These are phyloP conservation scores for Rhynchosporium secalis DNA, from an alignment of 2,329 filamentous ascomycete species.

Conservation along the genomic window DNA sequence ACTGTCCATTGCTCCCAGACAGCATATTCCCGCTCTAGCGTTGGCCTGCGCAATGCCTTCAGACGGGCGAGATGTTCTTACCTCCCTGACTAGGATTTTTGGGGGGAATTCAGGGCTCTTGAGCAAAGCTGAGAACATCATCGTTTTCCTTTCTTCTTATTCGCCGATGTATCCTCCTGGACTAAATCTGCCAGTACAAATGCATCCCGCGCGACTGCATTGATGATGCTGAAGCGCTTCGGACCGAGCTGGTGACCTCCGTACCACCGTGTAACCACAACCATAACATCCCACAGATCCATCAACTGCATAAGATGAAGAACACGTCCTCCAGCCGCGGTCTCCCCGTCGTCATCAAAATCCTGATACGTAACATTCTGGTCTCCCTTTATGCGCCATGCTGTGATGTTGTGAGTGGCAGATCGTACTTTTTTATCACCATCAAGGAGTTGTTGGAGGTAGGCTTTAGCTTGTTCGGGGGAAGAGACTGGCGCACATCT, in stretches of 20 bases:
- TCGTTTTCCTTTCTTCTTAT: conserved; percentile 40
- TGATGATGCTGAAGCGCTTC: conserved; percentile 87
- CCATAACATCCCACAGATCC: conserved; percentile 89
- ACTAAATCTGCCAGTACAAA: conserved; percentile 75
- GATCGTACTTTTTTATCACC: conserved; percentile 82
- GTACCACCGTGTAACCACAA: conserved; percentile 94
- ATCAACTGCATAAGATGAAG: conserved; percentile 92
- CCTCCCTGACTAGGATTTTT: no score
- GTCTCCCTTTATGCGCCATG: conserved; percentile 75
- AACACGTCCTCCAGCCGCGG: conserved; percentile 81
- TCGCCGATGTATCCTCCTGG: conserved; percentile 51
- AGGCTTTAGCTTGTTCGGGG: conserved; percentile 68
- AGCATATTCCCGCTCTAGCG: no score
- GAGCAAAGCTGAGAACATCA: conserved; percentile 12
- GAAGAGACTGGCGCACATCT: conserved; percentile 70
- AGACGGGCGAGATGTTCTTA: no score
- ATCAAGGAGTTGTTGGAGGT: conserved; percentile 72
- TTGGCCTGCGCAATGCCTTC: no score
- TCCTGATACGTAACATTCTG: conserved; percentile 70
- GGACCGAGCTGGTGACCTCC: conserved; percentile 88
- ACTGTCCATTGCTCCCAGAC: no score
- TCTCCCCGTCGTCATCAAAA: conserved; percentile 94
- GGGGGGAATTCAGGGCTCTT: no score
- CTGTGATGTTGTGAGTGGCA: conserved; percentile 94
- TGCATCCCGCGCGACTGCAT: conserved; percentile 79